phyloP scores from a whole-genome alignment of 1,284 basidiomycete genomes.

The Mycena sp. region DNA sequence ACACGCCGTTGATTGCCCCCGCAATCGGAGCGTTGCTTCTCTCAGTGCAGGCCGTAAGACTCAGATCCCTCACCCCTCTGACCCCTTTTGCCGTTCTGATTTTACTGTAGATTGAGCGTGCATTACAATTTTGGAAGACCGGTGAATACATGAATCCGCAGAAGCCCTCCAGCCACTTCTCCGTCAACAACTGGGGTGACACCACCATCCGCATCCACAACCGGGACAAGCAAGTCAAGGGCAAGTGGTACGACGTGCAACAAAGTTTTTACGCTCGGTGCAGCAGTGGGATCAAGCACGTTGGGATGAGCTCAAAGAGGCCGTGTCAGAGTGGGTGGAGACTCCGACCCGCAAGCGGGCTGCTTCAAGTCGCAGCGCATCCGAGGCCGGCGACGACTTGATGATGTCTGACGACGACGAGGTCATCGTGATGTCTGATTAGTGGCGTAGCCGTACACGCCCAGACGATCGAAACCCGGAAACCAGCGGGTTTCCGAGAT shows the following conservation, averaged over 20 bases:
- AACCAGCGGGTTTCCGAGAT: too few relatives aligned
- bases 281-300: neutral
- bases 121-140: neutral
- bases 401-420: neutral
- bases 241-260: slow-evolving; percentile 2
- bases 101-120: neutral
- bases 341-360: too few relatives aligned
- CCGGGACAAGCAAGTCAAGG: neutral
- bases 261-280: too few relatives aligned
- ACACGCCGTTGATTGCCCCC: neutral
- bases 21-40: neutral
- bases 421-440: neutral
- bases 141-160: neutral
- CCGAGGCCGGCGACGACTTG: neutral
- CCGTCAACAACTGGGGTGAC: slow-evolving; percentile 2
- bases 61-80: too few relatives aligned
- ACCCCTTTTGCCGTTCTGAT: too few relatives aligned
- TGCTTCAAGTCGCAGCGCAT: neutral
- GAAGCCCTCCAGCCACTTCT: neutral
- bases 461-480: too few relatives aligned
- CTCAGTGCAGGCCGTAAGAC: slow-evolving; percentile 5
- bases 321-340: neutral
- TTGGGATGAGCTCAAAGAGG: neutral
- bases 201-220: neutral
- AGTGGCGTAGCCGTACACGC: too few relatives aligned